Conservation (phyloP, 2,329 filamentous ascomycete species). For the Alternaria hordeiaustralica region DNA sequence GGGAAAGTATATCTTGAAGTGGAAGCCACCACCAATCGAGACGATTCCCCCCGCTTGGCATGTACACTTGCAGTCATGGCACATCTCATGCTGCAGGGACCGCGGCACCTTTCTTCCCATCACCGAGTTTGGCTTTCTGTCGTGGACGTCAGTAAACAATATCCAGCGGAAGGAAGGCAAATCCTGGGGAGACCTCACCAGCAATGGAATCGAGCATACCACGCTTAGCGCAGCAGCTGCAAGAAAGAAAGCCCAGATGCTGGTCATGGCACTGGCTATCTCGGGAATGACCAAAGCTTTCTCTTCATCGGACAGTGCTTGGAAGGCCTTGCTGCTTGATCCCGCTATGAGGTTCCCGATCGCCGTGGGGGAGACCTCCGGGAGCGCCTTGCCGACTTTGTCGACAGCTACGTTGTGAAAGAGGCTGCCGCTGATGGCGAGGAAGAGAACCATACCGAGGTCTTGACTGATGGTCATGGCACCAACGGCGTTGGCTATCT, state of each 20-base stretch:
- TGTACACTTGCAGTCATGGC: background rate
- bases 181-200: background rate
- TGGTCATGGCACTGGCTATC: background rate
- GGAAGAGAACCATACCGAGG: constrained; percentile 1
- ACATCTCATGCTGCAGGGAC: accelerated
- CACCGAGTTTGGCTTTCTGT: background rate
- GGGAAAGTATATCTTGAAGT: background rate
- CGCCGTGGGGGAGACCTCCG: background rate
- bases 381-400: background rate
- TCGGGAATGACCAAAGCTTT: background rate
- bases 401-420: background rate
- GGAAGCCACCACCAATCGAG: background rate
- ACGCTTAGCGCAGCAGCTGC: background rate
- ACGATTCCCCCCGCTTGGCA: background rate
- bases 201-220: background rate
- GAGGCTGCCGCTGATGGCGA: constrained; percentile 3
- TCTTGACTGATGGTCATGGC: constrained; percentile 8
- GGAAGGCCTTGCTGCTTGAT: background rate
- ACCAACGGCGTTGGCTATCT: constrained; percentile 23
- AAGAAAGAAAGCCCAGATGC: background rate
- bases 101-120: accelerated
- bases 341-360: background rate
- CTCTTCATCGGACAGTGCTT: background rate
- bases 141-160: background rate
- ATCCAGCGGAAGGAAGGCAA: background rate